These are phyloP conservation scores for Galium porrigens DNA, from an alignment of 305 asterid species.

Conservation along the genomic window DNA sequence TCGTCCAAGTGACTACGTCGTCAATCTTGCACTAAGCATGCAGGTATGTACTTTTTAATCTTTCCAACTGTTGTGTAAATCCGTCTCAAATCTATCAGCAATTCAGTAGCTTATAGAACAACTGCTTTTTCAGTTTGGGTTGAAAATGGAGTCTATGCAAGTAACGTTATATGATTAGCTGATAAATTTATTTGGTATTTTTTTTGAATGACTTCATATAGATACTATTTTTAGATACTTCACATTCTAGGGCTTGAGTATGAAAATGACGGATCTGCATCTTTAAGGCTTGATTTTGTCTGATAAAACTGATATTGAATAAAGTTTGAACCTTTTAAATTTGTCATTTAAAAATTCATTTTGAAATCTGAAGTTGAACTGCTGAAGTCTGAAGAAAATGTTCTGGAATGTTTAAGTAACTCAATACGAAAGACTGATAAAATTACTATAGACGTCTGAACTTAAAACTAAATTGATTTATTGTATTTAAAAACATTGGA, in stretches of 20 bases:
- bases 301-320: not conserved
- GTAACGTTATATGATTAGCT: not conserved
- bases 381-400: not conserved
- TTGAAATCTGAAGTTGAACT: not conserved
- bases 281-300: not conserved
- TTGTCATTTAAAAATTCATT: not conserved
- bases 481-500: too few species aligned
- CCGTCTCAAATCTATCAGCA: too few species aligned
- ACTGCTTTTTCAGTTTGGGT: not conserved
- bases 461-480: too few species aligned
- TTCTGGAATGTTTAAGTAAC: not conserved
- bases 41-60: too few species aligned
- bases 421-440: not conserved
- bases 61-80: too few species aligned
- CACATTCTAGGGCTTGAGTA: not conserved
- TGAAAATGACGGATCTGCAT: not conserved
- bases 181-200: not conserved
- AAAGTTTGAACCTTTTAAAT: not conserved
- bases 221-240: not conserved
- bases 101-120: not conserved
- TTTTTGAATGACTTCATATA: not conserved
- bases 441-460: too few species aligned
- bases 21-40: conserved; percentile 52
- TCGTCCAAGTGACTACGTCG: conserved; percentile 68
- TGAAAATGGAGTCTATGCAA: not conserved